A percentile compares a stretch with the other conserved stretches of the same genome.
phyloP scores from a whole-genome alignment of 108 stramenopile genomes.

The Cylindrotheca fusiformis region DNA sequence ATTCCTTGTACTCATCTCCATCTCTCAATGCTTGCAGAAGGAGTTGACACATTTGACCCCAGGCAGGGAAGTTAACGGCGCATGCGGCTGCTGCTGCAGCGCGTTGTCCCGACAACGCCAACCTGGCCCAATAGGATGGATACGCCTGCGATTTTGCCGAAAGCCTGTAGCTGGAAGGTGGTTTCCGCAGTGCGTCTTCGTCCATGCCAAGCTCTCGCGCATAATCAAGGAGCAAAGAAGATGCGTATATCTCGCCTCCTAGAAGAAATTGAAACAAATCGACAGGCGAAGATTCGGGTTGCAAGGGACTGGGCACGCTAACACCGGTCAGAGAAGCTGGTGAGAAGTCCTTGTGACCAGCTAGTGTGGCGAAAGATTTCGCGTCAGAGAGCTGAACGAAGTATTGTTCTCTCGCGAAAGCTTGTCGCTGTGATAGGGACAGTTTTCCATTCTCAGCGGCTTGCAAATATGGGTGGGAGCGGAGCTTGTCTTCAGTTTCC shows the following conservation, averaged over 20 bases:
- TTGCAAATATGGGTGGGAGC: constrained; percentile 24
- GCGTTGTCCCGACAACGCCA: constrained; percentile 23
- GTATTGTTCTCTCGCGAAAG: constrained; percentile 35
- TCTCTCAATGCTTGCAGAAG: constrained; percentile 11
- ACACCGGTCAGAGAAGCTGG: constrained; percentile 14
- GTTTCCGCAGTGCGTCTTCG: constrained; percentile 3
- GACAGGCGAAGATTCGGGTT: background rate
- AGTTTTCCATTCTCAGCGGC: constrained; percentile 32
- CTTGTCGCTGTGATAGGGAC: constrained; percentile 27
- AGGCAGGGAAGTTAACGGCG: constrained; percentile 43
- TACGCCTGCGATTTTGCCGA: constrained; percentile 27
- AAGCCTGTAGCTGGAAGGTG: background rate
- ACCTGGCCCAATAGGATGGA: constrained; percentile 43
- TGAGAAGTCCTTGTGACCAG: constrained; percentile 22
- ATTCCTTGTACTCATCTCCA: constrained; percentile 13
- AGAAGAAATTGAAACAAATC: constrained; percentile 39
- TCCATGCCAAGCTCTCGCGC: constrained; percentile 13
- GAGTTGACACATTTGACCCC: constrained; percentile 32
- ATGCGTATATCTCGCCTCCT: constrained; percentile 39
- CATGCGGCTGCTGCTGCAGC: constrained; percentile 42
- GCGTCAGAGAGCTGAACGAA: constrained; percentile 32
- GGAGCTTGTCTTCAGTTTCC: constrained; percentile 15
- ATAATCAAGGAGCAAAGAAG: constrained; percentile 19
- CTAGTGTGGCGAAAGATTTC: constrained; percentile 25
- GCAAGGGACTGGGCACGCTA: constrained; percentile 5